Evolutionary conservation across 2,329 filamentous ascomycete species (phyloP).

Genomic region (Stemphylium lycopersici): DNA sequence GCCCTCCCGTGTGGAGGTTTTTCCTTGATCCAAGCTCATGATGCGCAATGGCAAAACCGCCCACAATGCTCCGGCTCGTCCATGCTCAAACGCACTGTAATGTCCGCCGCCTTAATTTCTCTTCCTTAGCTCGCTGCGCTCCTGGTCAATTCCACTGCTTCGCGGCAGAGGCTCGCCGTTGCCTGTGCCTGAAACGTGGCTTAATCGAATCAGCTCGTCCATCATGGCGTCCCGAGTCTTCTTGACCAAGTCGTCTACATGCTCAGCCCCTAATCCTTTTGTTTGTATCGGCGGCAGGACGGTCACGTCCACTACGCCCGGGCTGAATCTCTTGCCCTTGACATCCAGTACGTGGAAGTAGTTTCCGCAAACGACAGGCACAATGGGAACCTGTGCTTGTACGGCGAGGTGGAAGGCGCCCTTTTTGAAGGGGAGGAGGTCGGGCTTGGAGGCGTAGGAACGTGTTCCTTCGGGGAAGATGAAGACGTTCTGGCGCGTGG

Average conservation of each 20-base stretch:
- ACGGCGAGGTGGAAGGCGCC: constrained; percentile 96
- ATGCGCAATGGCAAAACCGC: neutral
- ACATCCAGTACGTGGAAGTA: constrained; percentile 56
- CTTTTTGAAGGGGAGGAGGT: constrained; percentile 96
- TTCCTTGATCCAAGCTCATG: neutral
- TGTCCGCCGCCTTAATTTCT: constrained; percentile 18
- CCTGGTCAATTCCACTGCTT: constrained; percentile 23
- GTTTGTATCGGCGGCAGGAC: constrained; percentile 47
- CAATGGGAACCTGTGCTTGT: constrained; percentile 89
- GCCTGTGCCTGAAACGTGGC: constrained; percentile 33
- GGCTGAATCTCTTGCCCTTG: constrained; percentile 50
- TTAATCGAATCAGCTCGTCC: constrained; percentile 43
- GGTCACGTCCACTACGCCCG: constrained; percentile 62
- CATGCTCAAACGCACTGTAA: neutral
- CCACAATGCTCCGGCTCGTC: neutral
- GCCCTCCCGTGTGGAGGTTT: neutral
- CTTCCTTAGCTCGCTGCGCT: constrained; percentile 35
- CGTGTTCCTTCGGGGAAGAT: constrained; percentile 93
- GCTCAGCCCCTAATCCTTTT: constrained; percentile 40
- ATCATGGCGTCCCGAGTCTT: constrained; percentile 46
- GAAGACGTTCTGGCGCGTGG: constrained; percentile 71
- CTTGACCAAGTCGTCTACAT: constrained; percentile 43
- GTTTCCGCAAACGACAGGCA: constrained; percentile 71
- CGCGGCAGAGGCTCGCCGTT: constrained; percentile 36
- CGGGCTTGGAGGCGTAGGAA: constrained; percentile 82